Conservation (phyloP, 768 basidiomycete genomes). For the Exidia glandulosa region DNA sequence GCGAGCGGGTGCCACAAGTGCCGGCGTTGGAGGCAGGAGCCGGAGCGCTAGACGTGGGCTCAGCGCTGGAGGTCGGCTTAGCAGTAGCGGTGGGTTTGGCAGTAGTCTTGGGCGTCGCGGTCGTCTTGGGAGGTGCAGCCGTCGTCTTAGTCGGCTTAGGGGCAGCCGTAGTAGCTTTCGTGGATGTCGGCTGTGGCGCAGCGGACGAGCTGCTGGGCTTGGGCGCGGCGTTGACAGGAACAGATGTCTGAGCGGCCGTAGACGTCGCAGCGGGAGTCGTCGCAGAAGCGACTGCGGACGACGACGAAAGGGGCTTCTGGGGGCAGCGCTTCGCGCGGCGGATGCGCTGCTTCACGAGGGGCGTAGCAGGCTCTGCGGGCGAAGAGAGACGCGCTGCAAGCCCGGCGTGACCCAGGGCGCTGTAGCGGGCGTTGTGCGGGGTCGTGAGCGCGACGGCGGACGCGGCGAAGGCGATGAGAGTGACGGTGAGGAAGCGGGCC, state of each 20-base stretch:
- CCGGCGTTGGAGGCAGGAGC: neutral
- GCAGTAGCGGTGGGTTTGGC: too few species aligned
- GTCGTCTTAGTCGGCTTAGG: neutral
- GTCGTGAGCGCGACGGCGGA: slow-evolving; percentile 24
- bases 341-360: neutral
- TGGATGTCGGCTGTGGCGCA: neutral
- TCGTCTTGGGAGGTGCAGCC: neutral
- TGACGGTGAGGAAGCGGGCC: slow-evolving; percentile 21
- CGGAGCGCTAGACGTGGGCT: neutral
- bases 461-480: slow-evolving; percentile 33
- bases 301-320: neutral
- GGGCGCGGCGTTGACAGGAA: neutral
- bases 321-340: neutral
- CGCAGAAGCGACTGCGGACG: neutral
- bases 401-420: neutral
- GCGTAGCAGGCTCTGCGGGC: neutral
- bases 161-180: neutral
- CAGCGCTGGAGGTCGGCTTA: neutral
- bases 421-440: slow-evolving; percentile 28
- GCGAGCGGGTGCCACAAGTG: neutral
- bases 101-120: neutral
- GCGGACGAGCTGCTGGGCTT: neutral
- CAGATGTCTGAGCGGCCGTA: neutral
- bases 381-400: neutral
- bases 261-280: neutral